phyloP scores from a whole-genome alignment of 139 green algal genomes.

The Eudorina sp. region DNA sequence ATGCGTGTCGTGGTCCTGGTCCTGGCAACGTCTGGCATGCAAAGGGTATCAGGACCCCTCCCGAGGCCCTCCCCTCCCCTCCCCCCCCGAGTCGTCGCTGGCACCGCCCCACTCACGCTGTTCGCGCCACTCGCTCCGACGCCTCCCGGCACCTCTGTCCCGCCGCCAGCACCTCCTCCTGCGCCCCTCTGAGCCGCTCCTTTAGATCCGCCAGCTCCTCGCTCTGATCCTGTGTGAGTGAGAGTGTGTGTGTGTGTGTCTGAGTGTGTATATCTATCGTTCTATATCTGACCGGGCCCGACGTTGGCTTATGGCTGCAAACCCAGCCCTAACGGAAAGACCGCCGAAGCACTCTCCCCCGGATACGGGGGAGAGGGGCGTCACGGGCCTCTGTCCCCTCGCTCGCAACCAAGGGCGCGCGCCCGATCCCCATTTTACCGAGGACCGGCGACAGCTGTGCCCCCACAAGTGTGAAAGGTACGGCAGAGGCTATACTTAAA shows the following conservation, averaged over 20 bases:
- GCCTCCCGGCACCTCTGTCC: conserved; percentile 27
- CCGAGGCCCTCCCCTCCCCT: background rate
- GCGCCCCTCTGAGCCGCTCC: conserved; percentile 1
- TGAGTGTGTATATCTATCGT: background rate
- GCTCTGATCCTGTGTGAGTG: background rate
- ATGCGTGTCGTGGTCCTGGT: background rate
- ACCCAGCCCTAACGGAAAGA: background rate
- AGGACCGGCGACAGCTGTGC: too few relatives aligned
- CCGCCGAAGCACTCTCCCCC: too few relatives aligned
- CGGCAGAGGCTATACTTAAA: too few relatives aligned
- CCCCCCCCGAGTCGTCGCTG: too few relatives aligned
- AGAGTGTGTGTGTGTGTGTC: background rate
- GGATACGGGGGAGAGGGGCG: too few relatives aligned
- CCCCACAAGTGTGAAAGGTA: too few relatives aligned
- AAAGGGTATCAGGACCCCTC: too few relatives aligned
- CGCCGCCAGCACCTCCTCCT: conserved; percentile 35
- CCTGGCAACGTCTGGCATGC: background rate
- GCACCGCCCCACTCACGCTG: conserved; percentile 14
- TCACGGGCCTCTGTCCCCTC: too few relatives aligned
- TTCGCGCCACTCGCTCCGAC: conserved; percentile 1
- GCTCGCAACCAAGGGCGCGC: too few relatives aligned
- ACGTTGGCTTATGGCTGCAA: background rate
- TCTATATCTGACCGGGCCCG: background rate
- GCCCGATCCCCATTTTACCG: too few relatives aligned
- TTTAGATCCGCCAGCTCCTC: conserved; percentile 5